Percentiles rank a stretch among this genome's conserved stretches.
Evolutionary conservation across 2,329 filamentous ascomycete genomes (phyloP).

Genomic region (Nigrospora osmanthi): DNA sequence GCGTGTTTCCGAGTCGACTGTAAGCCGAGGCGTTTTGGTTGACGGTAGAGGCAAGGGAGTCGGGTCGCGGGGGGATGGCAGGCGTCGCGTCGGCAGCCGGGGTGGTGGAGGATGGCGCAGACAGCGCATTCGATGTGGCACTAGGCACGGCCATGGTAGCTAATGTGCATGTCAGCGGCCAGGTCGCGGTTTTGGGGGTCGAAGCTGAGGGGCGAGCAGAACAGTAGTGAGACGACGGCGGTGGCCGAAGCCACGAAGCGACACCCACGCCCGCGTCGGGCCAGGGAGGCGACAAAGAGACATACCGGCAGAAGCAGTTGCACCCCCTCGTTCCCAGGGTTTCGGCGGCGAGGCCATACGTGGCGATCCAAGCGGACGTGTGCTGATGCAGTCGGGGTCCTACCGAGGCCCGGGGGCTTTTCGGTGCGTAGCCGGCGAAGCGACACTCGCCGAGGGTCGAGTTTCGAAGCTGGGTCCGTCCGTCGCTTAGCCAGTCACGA

Average conservation of each 20-base stretch:
- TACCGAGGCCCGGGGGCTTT: too few relatives aligned
- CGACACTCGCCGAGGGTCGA: too few relatives aligned
- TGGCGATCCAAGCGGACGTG: too few relatives aligned
- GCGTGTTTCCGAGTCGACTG: constrained; percentile 49
- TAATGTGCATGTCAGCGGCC: constrained; percentile 20
- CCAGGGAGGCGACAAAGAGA: constrained; percentile 9
- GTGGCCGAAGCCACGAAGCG: neutral
- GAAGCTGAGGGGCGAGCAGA: neutral
- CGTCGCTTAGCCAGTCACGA: too few relatives aligned
- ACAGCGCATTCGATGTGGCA: constrained; percentile 30
- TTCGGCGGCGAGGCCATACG: constrained; percentile 80
- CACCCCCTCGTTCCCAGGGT: constrained; percentile 84
- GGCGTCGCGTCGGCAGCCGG: constrained; percentile 42
- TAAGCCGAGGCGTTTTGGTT: constrained; percentile 86
- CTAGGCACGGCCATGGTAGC: constrained; percentile 27
- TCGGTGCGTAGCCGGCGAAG: too few relatives aligned
- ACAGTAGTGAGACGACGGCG: neutral
- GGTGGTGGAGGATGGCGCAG: constrained; percentile 31
- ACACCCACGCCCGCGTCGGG: neutral
- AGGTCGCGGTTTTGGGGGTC: neutral
- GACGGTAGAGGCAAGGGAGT: constrained; percentile 68
- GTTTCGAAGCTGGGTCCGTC: too few relatives aligned
- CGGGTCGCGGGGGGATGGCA: constrained; percentile 72
- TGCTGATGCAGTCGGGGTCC: too few relatives aligned
- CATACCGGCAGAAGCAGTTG: constrained; percentile 40